phyloP scores from a whole-genome alignment of 2,329 filamentous ascomycete species.

The Dactylellina sp. region DNA sequence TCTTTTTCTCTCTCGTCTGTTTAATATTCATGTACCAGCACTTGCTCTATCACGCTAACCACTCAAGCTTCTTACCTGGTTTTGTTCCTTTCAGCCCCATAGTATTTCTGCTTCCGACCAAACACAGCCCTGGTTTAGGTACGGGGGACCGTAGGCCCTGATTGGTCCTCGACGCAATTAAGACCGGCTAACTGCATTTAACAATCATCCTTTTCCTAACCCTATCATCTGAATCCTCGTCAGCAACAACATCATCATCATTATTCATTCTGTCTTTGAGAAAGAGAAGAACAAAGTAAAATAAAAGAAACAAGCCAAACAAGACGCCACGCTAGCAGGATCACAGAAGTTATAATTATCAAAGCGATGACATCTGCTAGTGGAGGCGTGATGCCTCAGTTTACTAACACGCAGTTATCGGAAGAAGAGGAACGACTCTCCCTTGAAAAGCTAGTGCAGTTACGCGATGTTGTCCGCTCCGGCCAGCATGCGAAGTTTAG shows the following conservation, averaged over 20 bases:
- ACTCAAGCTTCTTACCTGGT: no score
- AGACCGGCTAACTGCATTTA: slow-evolving; percentile 26
- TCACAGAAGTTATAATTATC: neutral
- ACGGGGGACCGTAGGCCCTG: neutral
- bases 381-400: slow-evolving; percentile 27
- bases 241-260: neutral
- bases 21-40: neutral
- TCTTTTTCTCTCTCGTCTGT: slow-evolving; percentile 19
- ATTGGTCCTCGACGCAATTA: slow-evolving; percentile 14
- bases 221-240: neutral
- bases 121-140: no score
- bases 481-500: slow-evolving; percentile 40
- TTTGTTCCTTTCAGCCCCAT: slow-evolving; percentile 2
- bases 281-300: neutral
- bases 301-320: neutral
- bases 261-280: neutral
- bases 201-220: slow-evolving; percentile 5
- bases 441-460: slow-evolving; percentile 36
- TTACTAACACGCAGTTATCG: slow-evolving; percentile 45
- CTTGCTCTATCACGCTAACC: neutral
- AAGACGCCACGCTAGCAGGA: no score
- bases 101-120: no score
- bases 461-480: slow-evolving; percentile 42
- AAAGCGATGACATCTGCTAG: slow-evolving; percentile 21
- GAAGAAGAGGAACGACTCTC: slow-evolving; percentile 38